Conservation (phyloP, 1,284 basidiomycete species). For the Gymnopus androsaceus region DNA sequence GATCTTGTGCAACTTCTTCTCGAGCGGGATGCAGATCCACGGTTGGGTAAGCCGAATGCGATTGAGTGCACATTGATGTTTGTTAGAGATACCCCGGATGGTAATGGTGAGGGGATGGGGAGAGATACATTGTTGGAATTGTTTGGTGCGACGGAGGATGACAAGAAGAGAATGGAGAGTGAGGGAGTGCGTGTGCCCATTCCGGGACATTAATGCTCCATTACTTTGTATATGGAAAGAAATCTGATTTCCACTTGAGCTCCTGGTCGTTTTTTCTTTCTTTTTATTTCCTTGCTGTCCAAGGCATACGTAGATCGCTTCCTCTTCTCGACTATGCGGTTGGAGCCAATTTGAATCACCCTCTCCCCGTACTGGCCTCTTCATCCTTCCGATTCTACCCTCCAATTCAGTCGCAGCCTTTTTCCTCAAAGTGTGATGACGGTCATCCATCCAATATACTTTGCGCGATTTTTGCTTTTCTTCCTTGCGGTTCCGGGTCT, state of each 20-base stretch:
- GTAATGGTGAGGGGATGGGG: conserved; percentile 44
- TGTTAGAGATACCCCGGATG: conserved; percentile 49
- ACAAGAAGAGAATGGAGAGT: conserved; percentile 29
- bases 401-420: too few relatives aligned
- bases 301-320: too few relatives aligned
- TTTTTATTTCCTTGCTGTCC: too few relatives aligned
- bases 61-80: conserved; percentile 75
- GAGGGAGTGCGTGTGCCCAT: conserved; percentile 14
- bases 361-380: too few relatives aligned
- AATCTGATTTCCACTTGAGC: not conserved
- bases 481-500: too few relatives aligned
- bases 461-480: too few relatives aligned
- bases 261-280: too few relatives aligned
- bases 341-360: too few relatives aligned
- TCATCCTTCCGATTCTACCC: too few relatives aligned
- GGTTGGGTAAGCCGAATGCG: conserved; percentile 71
- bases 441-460: too few relatives aligned
- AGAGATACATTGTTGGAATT: conserved; percentile 54
- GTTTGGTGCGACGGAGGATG: conserved; percentile 59
- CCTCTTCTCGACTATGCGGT: too few relatives aligned
- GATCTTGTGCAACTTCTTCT: conserved; percentile 65
- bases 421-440: too few relatives aligned
- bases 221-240: not conserved
- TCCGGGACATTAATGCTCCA: not conserved
- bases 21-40: conserved; percentile 68